Evolutionary conservation across 768 basidiomycete genomes (phyloP), one percentile per base, ranked within the genome.

Genomic region (Boletus subcaerulescens): DNA sequence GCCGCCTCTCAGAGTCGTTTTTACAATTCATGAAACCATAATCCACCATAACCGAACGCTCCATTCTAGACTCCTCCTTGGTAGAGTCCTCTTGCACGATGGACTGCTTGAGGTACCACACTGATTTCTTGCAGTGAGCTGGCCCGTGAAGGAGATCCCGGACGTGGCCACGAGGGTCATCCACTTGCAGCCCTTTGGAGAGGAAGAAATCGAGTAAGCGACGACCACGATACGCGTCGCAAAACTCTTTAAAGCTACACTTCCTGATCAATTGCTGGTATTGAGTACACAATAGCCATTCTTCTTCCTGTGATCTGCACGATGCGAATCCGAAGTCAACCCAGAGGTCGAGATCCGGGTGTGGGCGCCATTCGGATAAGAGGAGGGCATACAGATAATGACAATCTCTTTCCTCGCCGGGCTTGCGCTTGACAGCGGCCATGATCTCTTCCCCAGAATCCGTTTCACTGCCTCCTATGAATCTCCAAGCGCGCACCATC

Each of bases 21-120:
- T 9, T 48, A 22, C 53, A 54, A 18, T 54, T 48, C 11, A 31
- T 36, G 53, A 54, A 48, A 12, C 53, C 53, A 5, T 48, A 48
- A 31, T 54, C 53, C 41, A 31, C 53, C n/a, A 24, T 7, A 14
- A 46, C 47, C n/a, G 50, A 26, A 26, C 22, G 43, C n/a, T 2
- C 0, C n/a, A 29, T 24, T 12, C 12, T 3, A 45, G 29, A 5
- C 29, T 45, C 44, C 13, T 45, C n/a, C 26, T 26, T 26, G 26
- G 44, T 45, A 31, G 44, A 45, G 29, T 31, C n/a, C 31, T 45
- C 44, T 2, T 18, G 44, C 12, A 18, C 4, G 10, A 45, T 45
- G 29, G 29, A 18, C 29, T 31, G n/a, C 13, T 48, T 48, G 14
- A 54, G 53, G 18, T 43, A 1, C 53, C 53, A 54, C 14, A 48